Percentiles rank a stretch among this genome's conserved stretches.
These are phyloP conservation scores for Fusarium subglutinans DNA, from an alignment of 2,329 filamentous ascomycete species.

Conservation along the genomic window DNA sequence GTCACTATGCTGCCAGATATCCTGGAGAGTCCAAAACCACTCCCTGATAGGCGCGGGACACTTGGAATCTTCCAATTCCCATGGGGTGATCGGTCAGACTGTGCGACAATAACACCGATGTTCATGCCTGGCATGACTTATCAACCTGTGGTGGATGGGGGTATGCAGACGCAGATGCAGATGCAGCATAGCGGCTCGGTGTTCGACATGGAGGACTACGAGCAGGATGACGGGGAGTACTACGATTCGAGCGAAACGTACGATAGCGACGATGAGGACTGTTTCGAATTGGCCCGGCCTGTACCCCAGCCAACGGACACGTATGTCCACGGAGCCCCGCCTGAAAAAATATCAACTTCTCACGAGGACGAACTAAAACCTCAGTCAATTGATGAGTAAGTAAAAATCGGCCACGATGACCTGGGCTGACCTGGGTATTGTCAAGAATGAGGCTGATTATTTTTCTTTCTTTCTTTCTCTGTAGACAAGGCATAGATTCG, in stretches of 20 bases:
- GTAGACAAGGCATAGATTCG: background rate
- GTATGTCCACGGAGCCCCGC: conserved; percentile 45
- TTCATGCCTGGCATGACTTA: conserved; percentile 64
- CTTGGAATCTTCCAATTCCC: conserved; percentile 73
- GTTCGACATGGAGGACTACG: conserved; percentile 69
- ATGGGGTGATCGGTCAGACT: conserved; percentile 71
- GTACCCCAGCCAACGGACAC: conserved; percentile 62
- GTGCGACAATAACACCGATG: conserved; percentile 57
- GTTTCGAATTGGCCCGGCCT: conserved; percentile 70
- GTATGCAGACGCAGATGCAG: conserved; percentile 35
- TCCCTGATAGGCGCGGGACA: conserved; percentile 66
- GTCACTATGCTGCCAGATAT: conserved; percentile 71
- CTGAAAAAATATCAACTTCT: conserved; percentile 26
- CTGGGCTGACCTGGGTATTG: background rate
- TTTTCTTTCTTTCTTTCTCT: background rate
- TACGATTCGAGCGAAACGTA: conserved; percentile 41
- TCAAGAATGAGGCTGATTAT: conserved; percentile 1
- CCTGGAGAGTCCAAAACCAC: conserved; percentile 67
- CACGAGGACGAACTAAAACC: conserved; percentile 27
- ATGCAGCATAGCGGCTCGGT: conserved; percentile 51
- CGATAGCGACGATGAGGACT: conserved; percentile 55
- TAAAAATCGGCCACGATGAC: background rate
- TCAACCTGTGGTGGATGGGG: conserved; percentile 14
- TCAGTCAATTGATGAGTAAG: conserved; percentile 23
- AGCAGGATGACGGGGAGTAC: conserved; percentile 59